Evolutionary conservation across 495 filamentous ascomycete species (phyloP).

Genomic region (Neurospora sublineolata): DNA sequence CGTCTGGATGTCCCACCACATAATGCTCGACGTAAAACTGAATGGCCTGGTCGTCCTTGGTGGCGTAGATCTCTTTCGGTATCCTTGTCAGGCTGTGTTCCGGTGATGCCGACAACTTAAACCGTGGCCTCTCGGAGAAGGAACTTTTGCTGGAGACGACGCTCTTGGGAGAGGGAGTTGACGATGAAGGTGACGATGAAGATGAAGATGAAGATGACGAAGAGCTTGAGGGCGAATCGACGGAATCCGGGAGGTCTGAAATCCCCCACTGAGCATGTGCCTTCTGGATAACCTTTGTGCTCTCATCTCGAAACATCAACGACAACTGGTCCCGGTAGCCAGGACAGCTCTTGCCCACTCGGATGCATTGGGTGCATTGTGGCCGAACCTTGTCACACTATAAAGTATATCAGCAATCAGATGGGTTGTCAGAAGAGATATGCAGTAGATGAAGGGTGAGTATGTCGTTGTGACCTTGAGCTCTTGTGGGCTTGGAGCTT

Average conservation of each 20-base stretch:
- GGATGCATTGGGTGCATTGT: conserved; percentile 54
- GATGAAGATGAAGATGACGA: conserved; percentile 15
- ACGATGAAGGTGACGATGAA: background rate
- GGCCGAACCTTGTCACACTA: conserved; percentile 57
- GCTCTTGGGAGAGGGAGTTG: conserved; percentile 4
- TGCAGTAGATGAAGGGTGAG: background rate
- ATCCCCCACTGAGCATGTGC: conserved; percentile 44
- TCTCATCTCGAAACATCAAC: conserved; percentile 64
- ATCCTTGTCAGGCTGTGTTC: background rate
- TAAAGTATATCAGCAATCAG: background rate
- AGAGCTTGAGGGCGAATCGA: conserved; percentile 15
- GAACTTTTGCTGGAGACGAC: conserved; percentile 5
- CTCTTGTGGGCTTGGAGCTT: background rate
- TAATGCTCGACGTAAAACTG: conserved; percentile 39
- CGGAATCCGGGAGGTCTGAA: conserved; percentile 5
- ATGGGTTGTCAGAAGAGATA: background rate
- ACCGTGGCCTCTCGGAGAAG: background rate
- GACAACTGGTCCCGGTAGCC: conserved; percentile 59
- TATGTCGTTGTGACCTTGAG: background rate
- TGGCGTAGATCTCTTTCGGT: conserved; percentile 11
- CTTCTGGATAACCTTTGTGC: conserved; percentile 52
- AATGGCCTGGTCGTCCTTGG: conserved; percentile 29
- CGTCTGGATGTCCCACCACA: conserved; percentile 35
- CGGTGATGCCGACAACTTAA: conserved; percentile 4
- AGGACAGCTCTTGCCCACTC: conserved; percentile 46